These are phyloP conservation scores for Vigna unguiculata DNA, from an alignment of 306 rosid genomes.

Conservation along the genomic window DNA sequence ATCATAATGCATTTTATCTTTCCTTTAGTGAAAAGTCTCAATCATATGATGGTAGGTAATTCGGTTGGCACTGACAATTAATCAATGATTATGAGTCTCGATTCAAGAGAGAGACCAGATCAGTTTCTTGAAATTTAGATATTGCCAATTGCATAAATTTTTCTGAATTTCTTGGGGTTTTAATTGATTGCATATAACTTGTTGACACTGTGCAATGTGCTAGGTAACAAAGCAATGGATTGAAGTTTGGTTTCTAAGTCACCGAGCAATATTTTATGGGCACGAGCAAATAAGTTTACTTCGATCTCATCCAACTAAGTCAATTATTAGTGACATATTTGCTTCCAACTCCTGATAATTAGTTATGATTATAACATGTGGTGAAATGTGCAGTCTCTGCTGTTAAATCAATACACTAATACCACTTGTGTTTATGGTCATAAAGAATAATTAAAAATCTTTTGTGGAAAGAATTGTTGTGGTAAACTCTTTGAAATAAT, in stretches of 20 bases:
- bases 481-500: too few species aligned
- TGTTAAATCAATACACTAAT: slow-evolving; percentile 1
- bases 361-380: neutral
- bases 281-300: neutral
- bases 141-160: slow-evolving; percentile 18
- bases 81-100: slow-evolving; percentile 11
- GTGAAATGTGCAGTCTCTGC: neutral
- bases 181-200: slow-evolving; percentile 15
- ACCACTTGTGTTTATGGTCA: neutral
- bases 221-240: neutral
- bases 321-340: slow-evolving; percentile 22
- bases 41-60: slow-evolving; percentile 49
- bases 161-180: neutral
- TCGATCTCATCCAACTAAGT: slow-evolving; percentile 14
- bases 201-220: slow-evolving; percentile 8
- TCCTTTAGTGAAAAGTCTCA: slow-evolving; percentile 44
- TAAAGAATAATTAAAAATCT: neutral
- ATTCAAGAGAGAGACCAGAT: slow-evolving; percentile 27
- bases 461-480: neutral
- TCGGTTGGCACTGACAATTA: slow-evolving; percentile 43
- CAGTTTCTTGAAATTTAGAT: slow-evolving; percentile 26
- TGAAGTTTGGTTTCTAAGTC: slow-evolving; percentile 38
- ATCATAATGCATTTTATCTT: slow-evolving; percentile 13
- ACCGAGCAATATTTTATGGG: neutral
- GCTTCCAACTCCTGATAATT: slow-evolving; percentile 11